Evolutionary conservation across 2,329 filamentous ascomycete genomes (phyloP), one percentile per base, ranked within the genome.

Genomic region (Colletotrichum tamarilloi): DNA sequence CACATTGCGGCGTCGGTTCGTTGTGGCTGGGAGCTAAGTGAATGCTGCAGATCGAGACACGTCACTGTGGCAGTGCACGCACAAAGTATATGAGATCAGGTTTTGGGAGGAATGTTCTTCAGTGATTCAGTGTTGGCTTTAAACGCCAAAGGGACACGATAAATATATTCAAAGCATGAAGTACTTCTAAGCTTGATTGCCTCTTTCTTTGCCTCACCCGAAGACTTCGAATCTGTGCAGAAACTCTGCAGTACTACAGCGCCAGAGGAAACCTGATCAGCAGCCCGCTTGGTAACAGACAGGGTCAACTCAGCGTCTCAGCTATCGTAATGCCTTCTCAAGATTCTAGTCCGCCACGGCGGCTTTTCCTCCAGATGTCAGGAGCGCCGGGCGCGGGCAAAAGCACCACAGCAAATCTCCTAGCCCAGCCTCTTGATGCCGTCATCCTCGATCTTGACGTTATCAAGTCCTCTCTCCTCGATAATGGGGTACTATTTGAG

Each of bases 321-420:
- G 8, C 42, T 49, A 9, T 49, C 6, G 3, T 4, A 9, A 49
- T 22, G 42, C 19, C 42, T 22, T 49, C 9, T 3, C n/a, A 49
- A n/a, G 16, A 3, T 9, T 49, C 42, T 19, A 49, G 19, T 11
- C 19, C 42, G 8, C 19, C 42, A 22, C 42, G 19, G 42, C 42
- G 55, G 12, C 46, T 68, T 30, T 64, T 64, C 9, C 56, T 73
- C 59, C 81, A 83, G 57, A 83, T 84, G 80, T 82, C 82, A 2
- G 82, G 82, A 5, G 81, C 81, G 6, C 82, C 83, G 2, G 82
- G 83, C 9, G 81, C 81, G 9, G 82, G 82, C 1, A 84, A 85
- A 70, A 84, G 80, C 75, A 83, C 82, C 1, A 65, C 81, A 16
- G 80, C 82, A 2, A 76, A 66, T 12, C 75, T 80, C 0, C 77